Conservation (phyloP, 257 asterid species). For the Fraxinus americana region DNA sequence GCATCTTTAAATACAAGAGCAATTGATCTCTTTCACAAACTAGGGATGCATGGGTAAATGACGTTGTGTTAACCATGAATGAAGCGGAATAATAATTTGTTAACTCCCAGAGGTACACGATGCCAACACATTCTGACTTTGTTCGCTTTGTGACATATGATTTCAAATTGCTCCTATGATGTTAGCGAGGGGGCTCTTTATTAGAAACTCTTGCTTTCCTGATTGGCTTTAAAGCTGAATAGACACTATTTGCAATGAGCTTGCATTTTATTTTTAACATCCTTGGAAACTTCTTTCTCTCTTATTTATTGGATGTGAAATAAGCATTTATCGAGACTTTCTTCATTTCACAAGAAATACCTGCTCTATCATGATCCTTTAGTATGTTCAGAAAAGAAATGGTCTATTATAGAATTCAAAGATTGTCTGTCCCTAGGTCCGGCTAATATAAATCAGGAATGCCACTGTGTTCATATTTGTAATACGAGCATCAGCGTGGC, state of each 20-base stretch:
- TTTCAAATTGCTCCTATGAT: conserved; percentile 10
- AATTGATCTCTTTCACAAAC: neutral
- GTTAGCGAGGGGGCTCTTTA: conserved; percentile 8
- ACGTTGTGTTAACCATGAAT: neutral
- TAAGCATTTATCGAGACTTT: conserved; percentile 9
- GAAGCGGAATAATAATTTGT: neutral
- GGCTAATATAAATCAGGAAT: conserved; percentile 4
- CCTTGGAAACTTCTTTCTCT: conserved; percentile 11
- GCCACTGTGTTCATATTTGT: conserved; percentile 11
- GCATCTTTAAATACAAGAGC: conserved; percentile 8
- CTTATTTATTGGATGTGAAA: neutral
- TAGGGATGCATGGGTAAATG: neutral
- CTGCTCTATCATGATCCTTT: conserved; percentile 11
- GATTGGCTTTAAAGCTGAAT: conserved; percentile 1
- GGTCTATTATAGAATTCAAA: conserved; percentile 11
- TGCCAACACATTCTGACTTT: neutral
- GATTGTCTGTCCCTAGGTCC: conserved; percentile 14
- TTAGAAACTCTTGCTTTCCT: conserved; percentile 3
- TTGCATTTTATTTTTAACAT: neutral
- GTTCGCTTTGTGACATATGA: conserved; percentile 7
- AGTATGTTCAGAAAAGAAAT: neutral
- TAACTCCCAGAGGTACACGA: neutral
- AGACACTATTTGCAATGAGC: neutral
- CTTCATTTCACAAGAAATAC: conserved; percentile 1
- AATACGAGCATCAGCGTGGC: neutral